Conservation (phyloP, 1,139 yeast species). For the Debaryomycetaceae sp. region DNA sequence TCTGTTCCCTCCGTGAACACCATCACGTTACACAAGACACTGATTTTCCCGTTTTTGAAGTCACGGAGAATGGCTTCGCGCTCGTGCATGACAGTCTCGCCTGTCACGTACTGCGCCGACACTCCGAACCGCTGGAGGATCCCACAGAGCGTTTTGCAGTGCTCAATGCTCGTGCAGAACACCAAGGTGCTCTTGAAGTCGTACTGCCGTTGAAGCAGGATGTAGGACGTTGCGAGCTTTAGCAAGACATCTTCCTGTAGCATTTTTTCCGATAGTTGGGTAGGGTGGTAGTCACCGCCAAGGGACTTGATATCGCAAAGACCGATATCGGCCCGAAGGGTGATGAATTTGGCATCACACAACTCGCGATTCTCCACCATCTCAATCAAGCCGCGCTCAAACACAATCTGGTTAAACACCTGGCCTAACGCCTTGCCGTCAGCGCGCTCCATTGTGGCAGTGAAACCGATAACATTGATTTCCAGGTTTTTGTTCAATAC, state of each 20-base stretch:
- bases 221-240: constrained; percentile 45
- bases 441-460: constrained; percentile 67
- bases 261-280: constrained; percentile 41
- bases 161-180: constrained; percentile 68
- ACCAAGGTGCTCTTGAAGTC: constrained; percentile 53
- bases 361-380: constrained; percentile 65
- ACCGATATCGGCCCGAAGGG: constrained; percentile 36
- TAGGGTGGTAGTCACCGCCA: constrained; percentile 53
- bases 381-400: constrained; percentile 51
- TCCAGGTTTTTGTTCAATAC: constrained; percentile 33
- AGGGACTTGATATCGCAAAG: constrained; percentile 19
- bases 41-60: constrained; percentile 51
- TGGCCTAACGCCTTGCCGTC: constrained; percentile 53
- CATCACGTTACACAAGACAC: constrained; percentile 78
- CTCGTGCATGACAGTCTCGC: constrained; percentile 44
- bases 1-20: constrained; percentile 95
- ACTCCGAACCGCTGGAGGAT: constrained; percentile 50
- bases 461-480: constrained; percentile 66
- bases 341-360: constrained; percentile 57
- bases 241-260: constrained; percentile 9
- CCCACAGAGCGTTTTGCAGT: constrained; percentile 46
- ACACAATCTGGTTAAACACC: constrained; percentile 68
- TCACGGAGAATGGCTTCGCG: constrained; percentile 44
- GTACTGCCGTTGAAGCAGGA: constrained; percentile 24
- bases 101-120: constrained; percentile 65